Base-by-base conservation (phyloP, 352 stramenopile species). In the Phytopythium oedochilum region DNA sequence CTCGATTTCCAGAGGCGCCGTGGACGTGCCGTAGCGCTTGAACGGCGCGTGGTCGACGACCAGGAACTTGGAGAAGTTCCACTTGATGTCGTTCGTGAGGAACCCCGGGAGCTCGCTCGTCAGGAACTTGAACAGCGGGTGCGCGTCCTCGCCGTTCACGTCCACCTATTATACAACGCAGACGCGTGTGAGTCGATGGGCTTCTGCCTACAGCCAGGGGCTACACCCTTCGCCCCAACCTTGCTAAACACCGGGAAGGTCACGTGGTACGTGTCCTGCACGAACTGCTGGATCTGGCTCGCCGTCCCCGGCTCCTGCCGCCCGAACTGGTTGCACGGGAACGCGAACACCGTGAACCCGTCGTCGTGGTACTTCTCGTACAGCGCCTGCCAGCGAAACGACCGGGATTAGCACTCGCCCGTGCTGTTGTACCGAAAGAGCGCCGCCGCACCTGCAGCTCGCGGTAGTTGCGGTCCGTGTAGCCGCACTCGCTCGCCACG, bases 291-390 rank as follows among this genome's bases (percentile, higher is more conserved):
- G 61, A 96, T 96, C 35, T 92, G 70, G 8, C 70, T 59, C 10
- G 85, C 49, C 1, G 64, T 75, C 29, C 82, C 71, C 7, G 87
- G 80, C 68, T 98, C 92, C 67, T 98, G 91, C 11, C 71, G 55
- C 18, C 91, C 93, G 69, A 98, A 98, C 66, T 98, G 95, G 72
- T 98, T 98, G 83, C 95, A 98, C 8, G 95, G 95, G 73, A 98
- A 98, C 20, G 76, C 91, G 34, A 98, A 66, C 61, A 98, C 92
- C 64, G 83, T 82, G 38, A 98, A 75, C 1, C 84, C 84, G 40
- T 73, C 51, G 26, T 69, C 49, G 44, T 87, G 71, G 59, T 94
- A 89, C 60, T 87, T 88, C 9, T 87, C 76, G 40, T 92, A 90
- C 40, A 92, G 55, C 48, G 64, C 59, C 83, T 39, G 34, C 34